Evolutionary conservation across 768 basidiomycete species (phyloP).

Genomic region (Pholiota molesta): DNA sequence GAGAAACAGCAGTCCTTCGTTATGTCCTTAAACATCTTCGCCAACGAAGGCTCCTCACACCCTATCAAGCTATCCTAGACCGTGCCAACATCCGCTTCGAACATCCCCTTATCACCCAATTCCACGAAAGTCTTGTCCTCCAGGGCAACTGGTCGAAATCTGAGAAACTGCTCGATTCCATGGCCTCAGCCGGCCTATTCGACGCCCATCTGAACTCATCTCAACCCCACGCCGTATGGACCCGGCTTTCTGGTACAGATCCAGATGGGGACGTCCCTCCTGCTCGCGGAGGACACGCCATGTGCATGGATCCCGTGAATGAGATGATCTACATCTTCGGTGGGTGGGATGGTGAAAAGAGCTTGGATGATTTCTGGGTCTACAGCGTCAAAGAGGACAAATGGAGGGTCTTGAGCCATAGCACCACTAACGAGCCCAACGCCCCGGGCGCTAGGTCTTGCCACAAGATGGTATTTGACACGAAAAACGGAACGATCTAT

Average conservation of each 20-base stretch:
- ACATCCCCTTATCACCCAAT: slow-evolving; percentile 67
- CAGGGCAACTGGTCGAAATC: slow-evolving; percentile 64
- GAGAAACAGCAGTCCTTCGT: slow-evolving; percentile 65
- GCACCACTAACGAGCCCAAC: slow-evolving; percentile 56
- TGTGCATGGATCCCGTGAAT: slow-evolving; percentile 72
- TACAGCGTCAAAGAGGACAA: slow-evolving; percentile 60
- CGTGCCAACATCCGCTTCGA: slow-evolving; percentile 62
- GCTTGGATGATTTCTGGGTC: slow-evolving; percentile 80
- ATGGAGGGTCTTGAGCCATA: slow-evolving; percentile 64
- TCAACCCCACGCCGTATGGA: slow-evolving; percentile 66
- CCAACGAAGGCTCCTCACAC: slow-evolving; percentile 69
- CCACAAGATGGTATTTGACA: slow-evolving; percentile 83
- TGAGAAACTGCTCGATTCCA: slow-evolving; percentile 52
- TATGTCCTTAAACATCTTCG: slow-evolving; percentile 79
- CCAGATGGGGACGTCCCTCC: slow-evolving; percentile 67
- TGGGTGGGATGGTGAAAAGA: slow-evolving; percentile 76
- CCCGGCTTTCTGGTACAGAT: slow-evolving; percentile 58
- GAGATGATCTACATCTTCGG: slow-evolving; percentile 76
- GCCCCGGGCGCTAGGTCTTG: slow-evolving; percentile 76
- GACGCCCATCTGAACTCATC: slow-evolving; percentile 57
- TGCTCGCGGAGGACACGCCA: slow-evolving; percentile 77
- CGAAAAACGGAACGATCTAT: slow-evolving; percentile 70
- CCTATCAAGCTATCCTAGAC: slow-evolving; percentile 60
- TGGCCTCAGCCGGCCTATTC: slow-evolving; percentile 63
- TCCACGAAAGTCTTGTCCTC: slow-evolving; percentile 68